Evolutionary conservation across 495 filamentous ascomycete species (phyloP).

Genomic region (Cryomyces antarcticus): DNA sequence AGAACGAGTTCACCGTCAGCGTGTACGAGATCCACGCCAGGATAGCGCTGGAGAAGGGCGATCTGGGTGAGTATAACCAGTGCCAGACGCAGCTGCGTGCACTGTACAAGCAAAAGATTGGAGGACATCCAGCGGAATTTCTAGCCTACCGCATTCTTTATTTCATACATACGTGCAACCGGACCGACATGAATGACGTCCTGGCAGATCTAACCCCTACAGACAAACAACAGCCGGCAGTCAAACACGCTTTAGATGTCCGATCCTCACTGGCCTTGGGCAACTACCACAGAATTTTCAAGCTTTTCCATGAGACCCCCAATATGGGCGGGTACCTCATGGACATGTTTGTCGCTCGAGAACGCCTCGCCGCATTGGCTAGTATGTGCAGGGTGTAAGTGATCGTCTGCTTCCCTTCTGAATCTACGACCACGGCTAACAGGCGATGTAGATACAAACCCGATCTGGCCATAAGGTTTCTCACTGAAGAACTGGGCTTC

Average conservation of each 20-base stretch:
- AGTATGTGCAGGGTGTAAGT: conserved; percentile 90
- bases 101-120: conserved; percentile 66
- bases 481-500: conserved; percentile 90
- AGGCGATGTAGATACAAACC: conserved; percentile 54
- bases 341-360: conserved; percentile 93
- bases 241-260: conserved; percentile 82
- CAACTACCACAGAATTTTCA: conserved; percentile 95
- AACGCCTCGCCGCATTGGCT: conserved; percentile 74
- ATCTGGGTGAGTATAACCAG: conserved; percentile 99
- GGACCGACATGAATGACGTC: conserved; percentile 91
- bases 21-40: conserved; percentile 97
- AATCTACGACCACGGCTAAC: conserved; percentile 17
- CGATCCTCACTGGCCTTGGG: conserved; percentile 79
- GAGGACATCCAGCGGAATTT: conserved; percentile 86
- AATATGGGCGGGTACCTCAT: conserved; percentile 98
- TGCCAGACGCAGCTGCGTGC: conserved; percentile 93
- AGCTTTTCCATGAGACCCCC: conserved; percentile 77
- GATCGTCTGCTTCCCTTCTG: not conserved
- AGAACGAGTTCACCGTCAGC: conserved; percentile 80
- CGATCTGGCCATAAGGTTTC: conserved; percentile 70
- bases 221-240: conserved; percentile 68
- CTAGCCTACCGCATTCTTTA: conserved; percentile 99
- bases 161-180: conserved; percentile 97
- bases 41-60: conserved; percentile 94
- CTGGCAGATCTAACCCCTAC: conserved; percentile 91